These are phyloP conservation scores for Digitaria exilis DNA, from an alignment of 202 grass and related monocot genomes.

Conservation along the genomic window DNA sequence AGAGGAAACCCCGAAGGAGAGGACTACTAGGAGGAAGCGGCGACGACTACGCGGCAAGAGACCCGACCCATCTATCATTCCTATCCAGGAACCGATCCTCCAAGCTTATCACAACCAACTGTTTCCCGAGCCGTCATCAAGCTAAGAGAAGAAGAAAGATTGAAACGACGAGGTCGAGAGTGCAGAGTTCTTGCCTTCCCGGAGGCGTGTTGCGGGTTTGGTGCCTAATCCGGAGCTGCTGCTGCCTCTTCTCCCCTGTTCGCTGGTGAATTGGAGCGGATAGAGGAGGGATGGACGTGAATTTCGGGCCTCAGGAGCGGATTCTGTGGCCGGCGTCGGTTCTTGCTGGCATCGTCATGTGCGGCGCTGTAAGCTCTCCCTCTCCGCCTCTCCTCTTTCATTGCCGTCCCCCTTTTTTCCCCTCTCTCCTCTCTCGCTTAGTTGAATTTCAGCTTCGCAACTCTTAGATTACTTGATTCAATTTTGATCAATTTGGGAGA, in stretches of 20 bases:
- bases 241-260: neutral
- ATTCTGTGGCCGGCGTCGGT: slow-evolving; percentile 71
- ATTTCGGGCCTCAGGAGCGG: slow-evolving; percentile 49
- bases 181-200: neutral
- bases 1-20: neutral
- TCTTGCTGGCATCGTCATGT: slow-evolving; percentile 66
- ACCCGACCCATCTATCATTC: neutral
- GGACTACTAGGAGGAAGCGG: neutral
- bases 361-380: slow-evolving; percentile 56
- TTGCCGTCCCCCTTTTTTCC: neutral
- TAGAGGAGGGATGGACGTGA: slow-evolving; percentile 43
- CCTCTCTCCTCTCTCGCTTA: too few species aligned
- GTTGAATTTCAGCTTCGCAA: neutral
- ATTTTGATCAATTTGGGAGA: neutral
- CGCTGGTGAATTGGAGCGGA: neutral
- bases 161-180: neutral
- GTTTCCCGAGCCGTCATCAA: neutral
- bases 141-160: too few species aligned
- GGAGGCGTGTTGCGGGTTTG: neutral
- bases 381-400: neutral
- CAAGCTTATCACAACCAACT: neutral
- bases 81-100: neutral
- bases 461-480: neutral
- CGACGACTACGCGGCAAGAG: neutral
- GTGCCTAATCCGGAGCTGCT: neutral